Base-by-base conservation (phyloP, 352 stramenopile species). In the Bremia lactucae region DNA sequence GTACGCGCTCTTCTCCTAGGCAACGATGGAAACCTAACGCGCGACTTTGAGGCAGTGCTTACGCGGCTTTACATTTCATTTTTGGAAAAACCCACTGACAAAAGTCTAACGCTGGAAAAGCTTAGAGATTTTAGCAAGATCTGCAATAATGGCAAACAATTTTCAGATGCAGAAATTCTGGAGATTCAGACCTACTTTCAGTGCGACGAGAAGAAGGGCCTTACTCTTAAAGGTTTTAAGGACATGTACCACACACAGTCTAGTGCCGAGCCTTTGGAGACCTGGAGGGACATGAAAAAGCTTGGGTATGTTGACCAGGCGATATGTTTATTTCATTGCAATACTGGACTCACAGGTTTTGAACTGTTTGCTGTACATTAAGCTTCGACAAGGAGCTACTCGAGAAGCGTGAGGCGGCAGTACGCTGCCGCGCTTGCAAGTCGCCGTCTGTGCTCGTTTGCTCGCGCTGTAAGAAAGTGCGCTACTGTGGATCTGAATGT, bases 191-290 rank as follows among this genome's bases (percentile, higher is more conserved):
- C 76, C 29, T 93, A 93, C 64, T 93, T 93, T 61, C 75, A 93
- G 62, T 93, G 80, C 59, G 78, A 93, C 49, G 80, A 93, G 62
- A 92, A 92, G 66, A 88, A 89, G 69, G 77, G 77, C 11, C 63
- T 92, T 51, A 92, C 80, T 53, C 71, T 89, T 38, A 87, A 87
- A 65, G 80, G 80, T 31, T 93, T 90, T 59, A 90, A 89, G 65
- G 80, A 93, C 53, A 93, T 93, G 77, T 93, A 93, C 73, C 80
- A 90, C 64, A 93, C 80, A 55, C 80, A 93, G 61, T 90, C 80
- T 46, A 91, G 80, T 55, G 78, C 78, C 24, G 80, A 93, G 62
- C 75, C 78, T 11, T 77, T 86, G 61, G 80, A 93, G 69, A 93
- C 80, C 35, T 93, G 80, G 80, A 78, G 78, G 52, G 80, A 93